phyloP scores from a whole-genome alignment of 768 basidiomycete genomes.

The Phlebiopsis flavidoalba region DNA sequence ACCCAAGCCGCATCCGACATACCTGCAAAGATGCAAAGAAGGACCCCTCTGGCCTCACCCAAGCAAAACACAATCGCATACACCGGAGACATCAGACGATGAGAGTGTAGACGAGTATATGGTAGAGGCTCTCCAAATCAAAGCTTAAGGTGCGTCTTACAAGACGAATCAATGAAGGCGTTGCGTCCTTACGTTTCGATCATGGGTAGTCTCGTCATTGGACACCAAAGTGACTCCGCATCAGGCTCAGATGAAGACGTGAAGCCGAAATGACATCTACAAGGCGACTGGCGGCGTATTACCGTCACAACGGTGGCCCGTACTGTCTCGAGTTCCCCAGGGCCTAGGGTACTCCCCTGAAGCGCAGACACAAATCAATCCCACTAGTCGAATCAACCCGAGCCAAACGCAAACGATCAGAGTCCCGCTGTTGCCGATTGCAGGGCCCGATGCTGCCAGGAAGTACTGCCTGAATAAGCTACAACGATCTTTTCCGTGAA shows the following conservation, averaged over 20 bases:
- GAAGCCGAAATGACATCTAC: conserved; percentile 5
- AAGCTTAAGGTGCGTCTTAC: conserved; percentile 40
- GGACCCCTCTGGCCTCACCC: conserved; percentile 5
- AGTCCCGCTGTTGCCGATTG: conserved; percentile 24
- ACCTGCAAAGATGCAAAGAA: background rate
- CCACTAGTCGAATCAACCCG: conserved; percentile 33
- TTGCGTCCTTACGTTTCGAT: too few relatives aligned
- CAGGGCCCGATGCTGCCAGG: conserved; percentile 66
- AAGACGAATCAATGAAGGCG: background rate
- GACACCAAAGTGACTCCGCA: conserved; percentile 33
- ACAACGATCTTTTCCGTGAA: conserved; percentile 61
- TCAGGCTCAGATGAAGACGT: conserved; percentile 13
- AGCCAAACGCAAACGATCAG: conserved; percentile 46
- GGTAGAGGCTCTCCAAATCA: conserved; percentile 26
- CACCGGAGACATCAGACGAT: conserved; percentile 22
- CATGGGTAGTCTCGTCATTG: conserved; percentile 30
- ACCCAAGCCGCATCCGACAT: background rate
- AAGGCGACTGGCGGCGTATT: conserved; percentile 17
- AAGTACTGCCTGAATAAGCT: conserved; percentile 79
- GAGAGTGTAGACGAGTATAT: conserved; percentile 72
- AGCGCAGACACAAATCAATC: conserved; percentile 52
- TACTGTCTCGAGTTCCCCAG: conserved; percentile 13
- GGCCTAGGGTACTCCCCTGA: conserved; percentile 28
- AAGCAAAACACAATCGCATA: conserved; percentile 24
- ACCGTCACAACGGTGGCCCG: conserved; percentile 10